Base-by-base conservation (phyloP, 305 asterid species). In the Lippia alba region DNA sequence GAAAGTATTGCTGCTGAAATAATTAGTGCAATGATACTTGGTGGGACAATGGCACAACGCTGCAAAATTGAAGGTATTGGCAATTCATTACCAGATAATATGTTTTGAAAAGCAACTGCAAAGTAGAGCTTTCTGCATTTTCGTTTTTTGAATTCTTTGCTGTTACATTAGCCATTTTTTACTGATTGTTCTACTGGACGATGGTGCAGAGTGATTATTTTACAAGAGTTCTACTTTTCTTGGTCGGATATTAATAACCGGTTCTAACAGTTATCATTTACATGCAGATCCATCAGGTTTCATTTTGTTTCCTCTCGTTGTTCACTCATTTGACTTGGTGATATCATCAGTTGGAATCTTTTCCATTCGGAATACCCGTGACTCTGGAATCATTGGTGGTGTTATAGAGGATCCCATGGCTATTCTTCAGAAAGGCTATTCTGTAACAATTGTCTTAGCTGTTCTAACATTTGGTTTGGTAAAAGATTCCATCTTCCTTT, bases 1-100 rank as follows among this genome's bases (percentile, higher is more conserved):
- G 99, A 95, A 88, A 95, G 99, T 85, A 95, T 95, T 79, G 96
- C 99, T 54, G 99, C 99, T 15, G 99, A 95, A 87, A 95, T 95
- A 75, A 95, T 95, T 71, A 95, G 99, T 81, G 99, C 99, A 64
- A 95, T 95, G 99, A 95, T 95, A 82, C 97, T 95, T 74, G 99
- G 99, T 75, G 99, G 99, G 78, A 74, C 97, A 74, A 92, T 95
- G 99, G 99, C 97, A 44, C 76, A 79, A 36, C 95, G 94, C 73
- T 95, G 99, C 86, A 95, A 92, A 84, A 87, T 95, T 56, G 99
- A 92, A 87, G 99, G 99, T 82, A 81, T 61, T 67, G 36, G 48
- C 17, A 68, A 55, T 63, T 70, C 33, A 67, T 16, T 20, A 49
- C 61, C 10, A 69, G 49, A 61, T 69, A 68, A 70, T 20, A 45